Evolutionary conservation across 805 yeast species (phyloP).

Genomic region (Saccharomycopsis vini): DNA sequence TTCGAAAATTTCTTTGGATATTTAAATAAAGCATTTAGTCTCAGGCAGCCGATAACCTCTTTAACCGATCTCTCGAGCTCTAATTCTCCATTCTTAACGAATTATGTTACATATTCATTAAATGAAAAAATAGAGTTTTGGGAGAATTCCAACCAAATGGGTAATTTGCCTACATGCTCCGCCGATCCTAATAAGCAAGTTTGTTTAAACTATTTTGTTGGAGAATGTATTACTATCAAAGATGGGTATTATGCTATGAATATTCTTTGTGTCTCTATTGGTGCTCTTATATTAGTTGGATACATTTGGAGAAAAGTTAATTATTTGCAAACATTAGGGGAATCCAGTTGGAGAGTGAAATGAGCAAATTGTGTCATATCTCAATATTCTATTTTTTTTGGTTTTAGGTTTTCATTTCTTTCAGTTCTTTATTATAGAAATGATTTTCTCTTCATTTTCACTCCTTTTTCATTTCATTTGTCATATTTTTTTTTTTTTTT

Average conservation of each 20-base stretch:
- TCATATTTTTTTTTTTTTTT: too few species aligned
- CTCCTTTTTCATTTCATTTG: neutral
- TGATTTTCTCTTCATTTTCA: neutral
- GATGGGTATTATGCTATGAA: constrained; percentile 88
- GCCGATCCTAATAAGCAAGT: constrained; percentile 34
- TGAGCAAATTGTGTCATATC: constrained; percentile 2
- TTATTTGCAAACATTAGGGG: constrained; percentile 63
- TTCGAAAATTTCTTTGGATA: constrained; percentile 1
- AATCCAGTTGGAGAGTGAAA: constrained; percentile 64
- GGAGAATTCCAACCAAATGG: constrained; percentile 12
- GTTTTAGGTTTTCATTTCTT: too few species aligned
- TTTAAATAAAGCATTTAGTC: neutral
- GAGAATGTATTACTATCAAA: constrained; percentile 40
- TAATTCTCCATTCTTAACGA: neutral
- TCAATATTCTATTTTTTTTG: too few species aligned
- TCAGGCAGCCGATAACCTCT: neutral
- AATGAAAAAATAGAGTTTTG: constrained; percentile 22
- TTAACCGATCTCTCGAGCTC: neutral
- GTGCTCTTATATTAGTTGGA: constrained; percentile 50
- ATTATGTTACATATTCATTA: constrained; percentile 6
- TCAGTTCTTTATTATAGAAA: neutral
- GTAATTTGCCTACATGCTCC: constrained; percentile 26
- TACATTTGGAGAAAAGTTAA: constrained; percentile 59
- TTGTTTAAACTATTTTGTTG: constrained; percentile 45
- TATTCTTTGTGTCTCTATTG: constrained; percentile 57